phyloP scores from a whole-genome alignment of 345 rosid genomes.

The Triadica sebifera region DNA sequence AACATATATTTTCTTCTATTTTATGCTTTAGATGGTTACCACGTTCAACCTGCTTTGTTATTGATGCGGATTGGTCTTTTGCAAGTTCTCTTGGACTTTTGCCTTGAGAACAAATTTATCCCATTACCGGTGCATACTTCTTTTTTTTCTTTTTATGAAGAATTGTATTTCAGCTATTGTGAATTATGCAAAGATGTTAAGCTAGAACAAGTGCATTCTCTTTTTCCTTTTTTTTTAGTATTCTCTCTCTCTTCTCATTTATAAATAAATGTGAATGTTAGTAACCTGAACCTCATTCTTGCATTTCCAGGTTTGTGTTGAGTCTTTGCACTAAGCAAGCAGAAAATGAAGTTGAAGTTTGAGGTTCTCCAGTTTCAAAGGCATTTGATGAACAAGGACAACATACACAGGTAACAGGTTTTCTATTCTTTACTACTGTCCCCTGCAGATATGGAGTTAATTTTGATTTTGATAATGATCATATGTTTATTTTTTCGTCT shows the following conservation, averaged over 20 bases:
- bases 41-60: neutral
- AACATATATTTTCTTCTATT: too few species aligned
- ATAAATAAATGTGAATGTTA: neutral
- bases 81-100: too few species aligned
- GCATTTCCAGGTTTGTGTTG: conserved; percentile 63
- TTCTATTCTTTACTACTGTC: conserved; percentile 21
- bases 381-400: conserved; percentile 85
- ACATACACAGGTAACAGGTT: conserved; percentile 94
- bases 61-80: too few species aligned
- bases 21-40: too few species aligned
- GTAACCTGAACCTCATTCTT: conserved; percentile 13
- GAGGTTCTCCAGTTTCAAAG: conserved; percentile 93
- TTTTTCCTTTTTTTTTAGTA: neutral
- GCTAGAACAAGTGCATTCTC: neutral
- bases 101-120: neutral
- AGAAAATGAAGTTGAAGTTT: conserved; percentile 72
- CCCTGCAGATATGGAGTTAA: conserved; percentile 15
- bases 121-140: neutral
- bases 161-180: neutral
- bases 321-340: conserved; percentile 69
- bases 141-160: neutral
- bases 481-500: neutral
- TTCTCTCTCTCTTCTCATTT: neutral
- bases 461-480: conserved; percentile 4
- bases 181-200: neutral